These are phyloP conservation scores for Alternaria longipes DNA, from an alignment of 2,329 filamentous ascomycete species.

Conservation along the genomic window DNA sequence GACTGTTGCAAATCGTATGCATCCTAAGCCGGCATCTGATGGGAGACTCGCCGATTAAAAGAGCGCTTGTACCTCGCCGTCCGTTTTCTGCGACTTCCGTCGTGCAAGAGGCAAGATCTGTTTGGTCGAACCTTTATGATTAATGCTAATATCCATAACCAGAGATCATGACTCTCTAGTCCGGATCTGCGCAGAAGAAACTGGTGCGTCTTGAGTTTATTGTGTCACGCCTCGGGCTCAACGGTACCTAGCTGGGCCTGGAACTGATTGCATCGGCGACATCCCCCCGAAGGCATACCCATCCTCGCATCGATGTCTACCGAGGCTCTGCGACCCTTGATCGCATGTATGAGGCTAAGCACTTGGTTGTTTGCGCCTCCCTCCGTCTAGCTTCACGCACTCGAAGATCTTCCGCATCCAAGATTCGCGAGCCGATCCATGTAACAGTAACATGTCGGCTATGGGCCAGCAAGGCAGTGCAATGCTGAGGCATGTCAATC, in stretches of 20 bases:
- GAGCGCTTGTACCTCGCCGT: background rate
- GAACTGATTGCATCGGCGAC: background rate
- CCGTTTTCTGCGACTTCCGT: background rate
- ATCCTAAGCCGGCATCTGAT: background rate
- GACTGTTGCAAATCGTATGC: background rate
- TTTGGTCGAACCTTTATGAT: background rate
- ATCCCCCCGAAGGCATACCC: background rate
- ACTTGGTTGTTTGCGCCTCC: background rate
- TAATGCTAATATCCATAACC: background rate
- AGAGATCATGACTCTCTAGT: background rate
- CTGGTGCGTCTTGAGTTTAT: background rate
- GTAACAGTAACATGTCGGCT: slow-evolving; percentile 11
- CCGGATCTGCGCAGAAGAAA: background rate
- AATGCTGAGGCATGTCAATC: background rate
- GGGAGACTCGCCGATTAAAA: background rate
- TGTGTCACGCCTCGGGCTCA: background rate
- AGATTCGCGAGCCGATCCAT: slow-evolving; percentile 20
- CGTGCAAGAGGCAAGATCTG: background rate
- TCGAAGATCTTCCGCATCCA: slow-evolving; percentile 13
- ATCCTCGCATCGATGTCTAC: background rate
- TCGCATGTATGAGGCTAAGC: background rate
- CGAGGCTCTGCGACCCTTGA: background rate
- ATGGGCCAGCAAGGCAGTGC: background rate
- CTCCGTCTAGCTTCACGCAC: slow-evolving; percentile 4
- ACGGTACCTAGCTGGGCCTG: background rate